Evolutionary conservation across 768 basidiomycete species (phyloP), one percentile per base, ranked within the genome.

Genomic region (Suillus alpinus): DNA sequence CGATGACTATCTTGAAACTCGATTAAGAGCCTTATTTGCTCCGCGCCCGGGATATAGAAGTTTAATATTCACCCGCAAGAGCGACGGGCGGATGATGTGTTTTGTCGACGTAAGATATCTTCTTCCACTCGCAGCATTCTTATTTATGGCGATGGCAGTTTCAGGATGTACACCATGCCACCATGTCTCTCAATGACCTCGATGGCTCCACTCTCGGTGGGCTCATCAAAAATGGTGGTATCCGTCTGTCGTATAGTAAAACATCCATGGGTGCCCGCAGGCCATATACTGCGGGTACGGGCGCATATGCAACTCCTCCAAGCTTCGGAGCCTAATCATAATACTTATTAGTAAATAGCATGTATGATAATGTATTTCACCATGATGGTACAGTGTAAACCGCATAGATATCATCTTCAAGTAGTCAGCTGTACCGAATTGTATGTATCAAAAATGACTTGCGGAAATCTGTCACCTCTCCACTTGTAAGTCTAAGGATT

Each of bases 221-320:
- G 6, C 77, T 95, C 32, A 90, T 99, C 72, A 98, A 95, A 77
- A 92, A 93, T 61, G 91, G 89, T 49, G 92, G 93, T 23, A 98
- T 99, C 62, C 88, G 97, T 43, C 77, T 99, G 58, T 95, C 95
- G 6, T 99, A 96, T 76, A 96, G 94, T 77, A 98, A 97, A 83
- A 96, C 98, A 72, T 94, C 95, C 5, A 82, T 98, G n/a, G 95
- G 95, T 52, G 89, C 92, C 51, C 87, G 90, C 51, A 91, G 89
- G 13, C 88, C 91, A 9, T 90, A 87, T 16, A 87, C 84, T 67
- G 80, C 82, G 32, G 61, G 67, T 29, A 57, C 64, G 16, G 67
- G 66, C n/a, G 56, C 72, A 46, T 62, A 63, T 20, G 65, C 63
- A 40, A 50, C 50, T 29, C 72, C 49, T 31, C 49, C 49, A 31